Evolutionary conservation across 179 eudicot species (phyloP).

Genomic region (Amaranthus tricolor): DNA sequence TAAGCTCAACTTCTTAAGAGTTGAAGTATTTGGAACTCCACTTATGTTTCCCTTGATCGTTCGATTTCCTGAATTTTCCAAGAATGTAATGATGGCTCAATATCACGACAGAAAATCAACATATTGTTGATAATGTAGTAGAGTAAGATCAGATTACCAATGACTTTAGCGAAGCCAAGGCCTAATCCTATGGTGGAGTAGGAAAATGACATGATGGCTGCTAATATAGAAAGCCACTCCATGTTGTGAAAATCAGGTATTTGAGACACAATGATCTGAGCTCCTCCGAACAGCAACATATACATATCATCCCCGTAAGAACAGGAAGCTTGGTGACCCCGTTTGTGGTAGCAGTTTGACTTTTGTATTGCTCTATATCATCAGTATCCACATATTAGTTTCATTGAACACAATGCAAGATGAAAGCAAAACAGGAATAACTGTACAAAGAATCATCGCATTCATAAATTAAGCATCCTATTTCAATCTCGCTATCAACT

Average conservation of each 20-base stretch:
- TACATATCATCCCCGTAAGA: constrained; percentile 27
- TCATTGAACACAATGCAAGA: too few relatives aligned
- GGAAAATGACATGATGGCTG: constrained; percentile 57
- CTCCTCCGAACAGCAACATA: constrained; percentile 54
- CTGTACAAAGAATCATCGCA: too few relatives aligned
- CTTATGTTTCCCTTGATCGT: constrained; percentile 49
- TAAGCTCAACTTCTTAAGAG: constrained; percentile 40
- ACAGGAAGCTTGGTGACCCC: constrained; percentile 54
- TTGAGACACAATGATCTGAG: constrained; percentile 51
- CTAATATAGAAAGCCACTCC: constrained; percentile 60
- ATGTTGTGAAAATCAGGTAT: constrained; percentile 70
- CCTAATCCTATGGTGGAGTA: constrained; percentile 59
- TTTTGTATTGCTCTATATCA: constrained; percentile 47
- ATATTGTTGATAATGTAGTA: too few relatives aligned
- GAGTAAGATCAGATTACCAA: constrained; percentile 28
- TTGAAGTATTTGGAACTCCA: constrained; percentile 41
- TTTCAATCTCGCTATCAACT: too few relatives aligned
- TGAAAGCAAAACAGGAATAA: too few relatives aligned
- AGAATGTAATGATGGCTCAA: not conserved
- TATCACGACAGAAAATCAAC: too few relatives aligned
- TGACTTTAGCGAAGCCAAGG: constrained; percentile 49
- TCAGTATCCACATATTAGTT: not conserved
- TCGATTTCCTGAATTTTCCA: constrained; percentile 41
- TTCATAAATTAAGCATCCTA: too few relatives aligned
- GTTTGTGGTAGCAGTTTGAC: constrained; percentile 54